A percentile compares a stretch with the other conserved stretches of the same genome.
Conservation (phyloP, 1,284 basidiomycete species). For the Leccinum fuscescens region DNA sequence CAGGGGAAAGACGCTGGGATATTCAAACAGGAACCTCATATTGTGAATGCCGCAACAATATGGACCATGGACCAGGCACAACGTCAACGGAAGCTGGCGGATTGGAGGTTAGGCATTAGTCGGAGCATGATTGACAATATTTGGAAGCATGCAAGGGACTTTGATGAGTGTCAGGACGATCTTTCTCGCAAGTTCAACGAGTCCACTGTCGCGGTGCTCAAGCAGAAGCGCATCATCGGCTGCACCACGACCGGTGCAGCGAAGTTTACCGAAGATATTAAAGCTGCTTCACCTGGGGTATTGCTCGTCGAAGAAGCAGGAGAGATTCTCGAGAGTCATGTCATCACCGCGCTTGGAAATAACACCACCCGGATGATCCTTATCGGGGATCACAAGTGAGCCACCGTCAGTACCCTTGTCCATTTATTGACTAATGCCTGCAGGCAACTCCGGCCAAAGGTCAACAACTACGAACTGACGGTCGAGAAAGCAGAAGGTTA, state of each 20-base stretch:
- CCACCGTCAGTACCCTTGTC: not conserved
- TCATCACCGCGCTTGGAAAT: constrained; percentile 52
- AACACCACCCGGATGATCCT: constrained; percentile 53
- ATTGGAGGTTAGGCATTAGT: constrained; percentile 44
- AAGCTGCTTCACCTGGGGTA: constrained; percentile 45
- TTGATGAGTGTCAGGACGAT: constrained; percentile 40
- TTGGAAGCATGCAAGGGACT: constrained; percentile 35
- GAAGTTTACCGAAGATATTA: constrained; percentile 50
- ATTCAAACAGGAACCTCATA: constrained; percentile 31
- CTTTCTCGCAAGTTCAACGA: constrained; percentile 40
- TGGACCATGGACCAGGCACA: constrained; percentile 42
- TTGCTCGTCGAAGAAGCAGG: constrained; percentile 69
- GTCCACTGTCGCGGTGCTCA: constrained; percentile 37
- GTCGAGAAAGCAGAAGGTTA: constrained; percentile 63
- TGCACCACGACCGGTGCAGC: constrained; percentile 69
- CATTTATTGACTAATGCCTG: not conserved
- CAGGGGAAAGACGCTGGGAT: constrained; percentile 43
- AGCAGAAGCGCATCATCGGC: constrained; percentile 52
- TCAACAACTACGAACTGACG: constrained; percentile 60
- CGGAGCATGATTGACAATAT: constrained; percentile 39
- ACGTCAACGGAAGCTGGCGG: constrained; percentile 32
- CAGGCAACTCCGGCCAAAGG: constrained; percentile 68
- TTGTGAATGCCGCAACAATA: constrained; percentile 32
- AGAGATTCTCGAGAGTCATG: constrained; percentile 66
- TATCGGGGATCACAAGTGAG: constrained; percentile 70